Evolutionary conservation across 2,329 filamentous ascomycete species (phyloP).

Genomic region (Aspergillus tanneri): DNA sequence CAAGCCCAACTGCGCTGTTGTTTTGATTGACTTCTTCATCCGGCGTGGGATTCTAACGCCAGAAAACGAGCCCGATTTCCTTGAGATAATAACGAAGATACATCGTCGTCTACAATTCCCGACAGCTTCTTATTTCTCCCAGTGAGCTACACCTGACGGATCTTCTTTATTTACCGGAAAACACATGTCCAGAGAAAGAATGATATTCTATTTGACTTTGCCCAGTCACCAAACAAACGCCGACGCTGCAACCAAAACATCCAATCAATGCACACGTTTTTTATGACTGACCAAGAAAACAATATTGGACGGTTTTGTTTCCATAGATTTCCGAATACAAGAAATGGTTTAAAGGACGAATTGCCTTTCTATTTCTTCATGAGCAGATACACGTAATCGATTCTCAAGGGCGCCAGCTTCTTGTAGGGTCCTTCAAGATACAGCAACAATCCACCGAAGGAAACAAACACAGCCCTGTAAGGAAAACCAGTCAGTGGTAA

Average conservation of each 20-base stretch:
- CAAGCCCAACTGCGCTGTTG: slow-evolving; percentile 87
- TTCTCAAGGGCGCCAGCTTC: slow-evolving; percentile 86
- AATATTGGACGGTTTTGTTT: slow-evolving; percentile 2
- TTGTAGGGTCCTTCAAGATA: slow-evolving; percentile 92
- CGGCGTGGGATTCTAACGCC: slow-evolving; percentile 75
- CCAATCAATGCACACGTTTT: slow-evolving; percentile 28
- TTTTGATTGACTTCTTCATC: slow-evolving; percentile 86
- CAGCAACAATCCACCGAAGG: slow-evolving; percentile 88
- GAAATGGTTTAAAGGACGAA: slow-evolving; percentile 2
- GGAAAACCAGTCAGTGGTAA: slow-evolving; percentile 14
- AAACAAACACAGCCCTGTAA: slow-evolving; percentile 83
- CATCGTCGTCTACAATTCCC: slow-evolving; percentile 82
- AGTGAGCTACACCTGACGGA: slow-evolving; percentile 8
- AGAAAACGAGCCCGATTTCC: slow-evolving; percentile 75
- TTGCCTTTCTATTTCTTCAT: slow-evolving; percentile 71
- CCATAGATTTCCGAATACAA: slow-evolving; percentile 5
- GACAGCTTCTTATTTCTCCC: slow-evolving; percentile 49
- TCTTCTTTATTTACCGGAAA: slow-evolving; percentile 2
- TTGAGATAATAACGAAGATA: slow-evolving; percentile 71
- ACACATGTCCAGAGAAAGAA: slow-evolving; percentile 15
- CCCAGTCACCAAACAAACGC: slow-evolving; percentile 41
- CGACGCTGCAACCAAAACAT: slow-evolving; percentile 41
- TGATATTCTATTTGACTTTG: slow-evolving; percentile 37
- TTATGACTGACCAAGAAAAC: slow-evolving; percentile 8
- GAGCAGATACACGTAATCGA: slow-evolving; percentile 90